Evolutionary conservation across 306 rosid species (phyloP).

Genomic region (Acmispon strigosus): DNA sequence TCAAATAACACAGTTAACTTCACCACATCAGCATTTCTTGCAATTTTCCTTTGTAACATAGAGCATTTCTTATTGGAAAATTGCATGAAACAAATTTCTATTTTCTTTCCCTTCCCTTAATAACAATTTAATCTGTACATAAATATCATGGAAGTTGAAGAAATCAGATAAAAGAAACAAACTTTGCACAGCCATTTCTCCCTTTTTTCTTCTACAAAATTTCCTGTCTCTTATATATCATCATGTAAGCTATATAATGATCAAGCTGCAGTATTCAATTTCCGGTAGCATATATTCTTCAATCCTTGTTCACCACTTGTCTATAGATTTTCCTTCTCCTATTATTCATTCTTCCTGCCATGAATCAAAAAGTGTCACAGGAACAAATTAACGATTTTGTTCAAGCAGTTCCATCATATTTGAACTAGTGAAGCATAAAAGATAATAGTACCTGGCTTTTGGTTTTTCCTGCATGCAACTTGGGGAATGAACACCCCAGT

Average conservation of each 20-base stretch:
- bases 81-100: not conserved
- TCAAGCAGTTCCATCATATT: not conserved
- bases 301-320: conserved; percentile 31
- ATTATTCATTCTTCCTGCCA: conserved; percentile 34
- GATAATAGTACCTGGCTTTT: conserved; percentile 28
- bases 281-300: not conserved
- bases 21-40: no score
- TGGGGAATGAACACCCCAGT: conserved; percentile 83
- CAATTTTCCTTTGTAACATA: no score
- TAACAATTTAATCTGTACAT: not conserved
- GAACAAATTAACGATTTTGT: not conserved
- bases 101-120: not conserved
- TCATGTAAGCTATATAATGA: not conserved
- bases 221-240: not conserved
- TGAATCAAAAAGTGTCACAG: not conserved
- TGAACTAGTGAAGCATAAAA: not conserved
- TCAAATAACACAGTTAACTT: no score
- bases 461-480: conserved; percentile 25
- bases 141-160: not conserved
- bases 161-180: not conserved
- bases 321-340: conserved; percentile 25
- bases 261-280: not conserved
- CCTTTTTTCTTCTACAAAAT: not conserved
- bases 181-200: not conserved
- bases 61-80: not conserved